Evolutionary conservation across 192 early-diverging fungal species (phyloP), one percentile per base, ranked within the genome.

Genomic region (Linderina pennispora): DNA sequence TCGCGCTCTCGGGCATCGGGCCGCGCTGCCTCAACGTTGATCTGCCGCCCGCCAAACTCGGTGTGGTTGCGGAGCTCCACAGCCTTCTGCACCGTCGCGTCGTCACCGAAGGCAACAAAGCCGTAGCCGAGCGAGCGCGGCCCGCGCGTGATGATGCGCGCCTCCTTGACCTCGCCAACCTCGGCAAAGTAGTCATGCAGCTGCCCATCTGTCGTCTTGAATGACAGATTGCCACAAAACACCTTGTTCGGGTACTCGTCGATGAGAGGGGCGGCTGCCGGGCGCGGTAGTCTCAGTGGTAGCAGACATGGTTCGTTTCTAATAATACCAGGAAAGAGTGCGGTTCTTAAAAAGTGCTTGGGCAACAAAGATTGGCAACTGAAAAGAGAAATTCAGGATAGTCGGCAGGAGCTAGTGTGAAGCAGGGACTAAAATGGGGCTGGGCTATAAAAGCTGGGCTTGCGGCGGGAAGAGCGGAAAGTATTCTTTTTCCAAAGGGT

Each of bases 211-310:
- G 79, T 92, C 44, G 89, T 89, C 59, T 78, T 65, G 79, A 94
- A 96, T 19, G 92, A 69, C 45, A 98, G 77, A 80, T 98, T 98
- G 40, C 94, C 92, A 23, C 92, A 89, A 80, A 96, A 98, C 36
- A 92, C 89, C 81, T 94, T 92, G 75, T 75, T 47, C 35, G 66
- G 62, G 42, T 59, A 45, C 36, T 74, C 41, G 47, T 59, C 57
- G 45, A 50, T 48, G 24, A n/a, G n/a, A n/a, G n/a, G n/a, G 0
- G 18, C 25, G 23, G 43, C 38, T n/a, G 39, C 22, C 44, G 2
- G 64, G 28, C 26, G 55, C n/a, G 33, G 43, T 50, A 40, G 47
- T 53, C 45, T 53, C 54, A 42, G 62, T 50, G 22, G 50, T 43
- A 19, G 62, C 37, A 21, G 62, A 58, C 62, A 65, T 65, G 39